These are phyloP conservation scores for Boletus bicolor DNA, from an alignment of 768 basidiomycete genomes.

Conservation along the genomic window DNA sequence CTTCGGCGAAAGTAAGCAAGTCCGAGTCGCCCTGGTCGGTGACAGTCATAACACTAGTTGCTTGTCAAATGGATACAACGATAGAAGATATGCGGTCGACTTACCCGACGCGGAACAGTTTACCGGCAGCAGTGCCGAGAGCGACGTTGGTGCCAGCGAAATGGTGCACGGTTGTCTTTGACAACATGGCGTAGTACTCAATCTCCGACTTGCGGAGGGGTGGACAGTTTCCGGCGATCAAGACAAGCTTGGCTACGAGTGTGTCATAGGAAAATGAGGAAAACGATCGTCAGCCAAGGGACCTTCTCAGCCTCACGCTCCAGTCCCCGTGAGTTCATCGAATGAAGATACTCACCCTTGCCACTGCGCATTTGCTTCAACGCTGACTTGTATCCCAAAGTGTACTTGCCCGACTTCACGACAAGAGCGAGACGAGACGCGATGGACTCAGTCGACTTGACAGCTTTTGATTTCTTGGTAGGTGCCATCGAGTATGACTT, in stretches of 20 bases:
- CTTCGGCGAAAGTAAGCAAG: conserved; percentile 83
- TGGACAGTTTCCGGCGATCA: conserved; percentile 99
- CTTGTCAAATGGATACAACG: conserved; percentile 4
- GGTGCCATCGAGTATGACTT: conserved; percentile 71
- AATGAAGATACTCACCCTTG: conserved; percentile 71
- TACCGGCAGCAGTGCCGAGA: conserved; percentile 97
- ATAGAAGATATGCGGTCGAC: conserved; percentile 18
- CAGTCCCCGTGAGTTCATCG: conserved; percentile 77
- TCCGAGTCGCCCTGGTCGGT: conserved; percentile 96
- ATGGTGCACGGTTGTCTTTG: conserved; percentile 98
- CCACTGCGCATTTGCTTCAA: conserved; percentile 98
- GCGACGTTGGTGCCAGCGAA: conserved; percentile 97
- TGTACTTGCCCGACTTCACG: conserved; percentile 98
- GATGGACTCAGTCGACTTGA: conserved; percentile 93
- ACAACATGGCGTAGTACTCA: conserved; percentile 99
- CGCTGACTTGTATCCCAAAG: conserved; percentile 95
- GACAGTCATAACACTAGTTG: conserved; percentile 89
- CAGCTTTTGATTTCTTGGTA: conserved; percentile 90
- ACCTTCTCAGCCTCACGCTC: conserved; percentile 99
- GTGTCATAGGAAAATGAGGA: conserved; percentile 19
- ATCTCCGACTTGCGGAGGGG: conserved; percentile 99
- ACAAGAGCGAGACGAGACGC: conserved; percentile 89
- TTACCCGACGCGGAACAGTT: conserved; percentile 97
- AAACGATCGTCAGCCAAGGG: conserved; percentile 67
- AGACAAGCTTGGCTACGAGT: conserved; percentile 86